These are phyloP conservation scores for Schrenkiella parvula DNA, from an alignment of 345 rosid species.

Conservation along the genomic window DNA sequence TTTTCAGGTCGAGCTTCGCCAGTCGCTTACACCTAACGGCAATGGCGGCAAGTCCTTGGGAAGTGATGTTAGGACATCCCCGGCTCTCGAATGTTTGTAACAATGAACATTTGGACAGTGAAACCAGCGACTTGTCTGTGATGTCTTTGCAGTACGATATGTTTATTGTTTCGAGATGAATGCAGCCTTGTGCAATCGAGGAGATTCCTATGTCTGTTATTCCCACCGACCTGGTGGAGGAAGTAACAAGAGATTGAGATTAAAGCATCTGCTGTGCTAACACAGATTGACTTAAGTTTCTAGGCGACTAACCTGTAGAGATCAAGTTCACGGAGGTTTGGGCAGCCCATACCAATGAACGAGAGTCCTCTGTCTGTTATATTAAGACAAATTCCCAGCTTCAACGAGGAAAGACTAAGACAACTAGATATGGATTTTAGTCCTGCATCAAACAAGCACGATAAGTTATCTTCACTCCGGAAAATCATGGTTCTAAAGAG, in stretches of 20 bases:
- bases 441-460: conserved; percentile 30
- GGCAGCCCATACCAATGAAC: conserved; percentile 34
- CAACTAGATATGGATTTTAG: conserved; percentile 43
- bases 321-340: conserved; percentile 46
- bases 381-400: conserved; percentile 44
- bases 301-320: conserved; percentile 39
- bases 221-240: conserved; percentile 31
- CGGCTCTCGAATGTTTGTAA: conserved; percentile 40
- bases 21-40: conserved; percentile 39
- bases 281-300: neutral
- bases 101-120: conserved; percentile 36
- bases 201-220: conserved; percentile 38
- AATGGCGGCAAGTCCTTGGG: conserved; percentile 40
- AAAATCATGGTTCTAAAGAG: neutral
- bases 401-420: conserved; percentile 33
- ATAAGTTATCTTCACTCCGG: neutral
- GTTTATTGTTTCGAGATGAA: conserved; percentile 37
- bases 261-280: neutral
- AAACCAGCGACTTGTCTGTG: conserved; percentile 38
- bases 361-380: conserved; percentile 40
- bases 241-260: conserved; percentile 1
- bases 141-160: conserved; percentile 42
- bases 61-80: conserved; percentile 41
- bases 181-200: conserved; percentile 33
- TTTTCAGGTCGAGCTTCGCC: conserved; percentile 40